Conservation (phyloP, 2,329 filamentous ascomycete genomes). For the Sporothrix protearum region DNA sequence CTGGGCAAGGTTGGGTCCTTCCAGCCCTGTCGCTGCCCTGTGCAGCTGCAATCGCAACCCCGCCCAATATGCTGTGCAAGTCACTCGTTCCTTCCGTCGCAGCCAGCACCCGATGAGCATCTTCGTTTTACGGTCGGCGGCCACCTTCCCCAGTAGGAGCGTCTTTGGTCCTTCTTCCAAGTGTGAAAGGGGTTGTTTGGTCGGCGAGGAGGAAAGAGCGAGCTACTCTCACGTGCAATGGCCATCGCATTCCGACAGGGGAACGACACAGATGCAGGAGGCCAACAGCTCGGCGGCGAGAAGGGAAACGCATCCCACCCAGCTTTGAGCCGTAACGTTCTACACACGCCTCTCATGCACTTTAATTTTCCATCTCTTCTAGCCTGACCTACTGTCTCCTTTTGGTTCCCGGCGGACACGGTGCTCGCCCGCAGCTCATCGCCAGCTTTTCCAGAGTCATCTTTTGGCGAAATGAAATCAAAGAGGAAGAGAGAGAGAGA, state of each 20-base stretch:
- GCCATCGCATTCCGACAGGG: neutral
- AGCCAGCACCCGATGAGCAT: neutral
- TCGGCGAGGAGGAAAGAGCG: neutral
- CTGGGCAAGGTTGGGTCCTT: slow-evolving; percentile 26
- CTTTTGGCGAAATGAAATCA: neutral
- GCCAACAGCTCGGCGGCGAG: neutral
- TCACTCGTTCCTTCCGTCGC: slow-evolving; percentile 2
- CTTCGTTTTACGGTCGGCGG: neutral
- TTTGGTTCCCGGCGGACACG: neutral
- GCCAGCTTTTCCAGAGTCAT: neutral
- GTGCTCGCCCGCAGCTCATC: neutral
- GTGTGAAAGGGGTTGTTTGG: neutral
- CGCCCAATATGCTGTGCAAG: neutral
- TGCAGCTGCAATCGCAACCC: neutral
- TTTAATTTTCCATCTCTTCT: neutral
- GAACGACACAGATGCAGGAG: neutral
- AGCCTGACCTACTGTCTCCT: neutral
- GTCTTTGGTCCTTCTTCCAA: neutral
- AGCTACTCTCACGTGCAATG: neutral
- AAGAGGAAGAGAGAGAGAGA: neutral
- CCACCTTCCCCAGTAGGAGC: neutral
- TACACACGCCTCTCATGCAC: neutral
- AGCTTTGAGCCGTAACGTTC: neutral
- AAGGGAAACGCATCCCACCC: neutral
- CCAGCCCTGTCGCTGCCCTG: slow-evolving; percentile 12